A percentile compares a stretch with the other conserved stretches of the same genome.
phyloP scores from a whole-genome alignment of 192 early-diverging fungal species.

The Irineochytrium annulatum region DNA sequence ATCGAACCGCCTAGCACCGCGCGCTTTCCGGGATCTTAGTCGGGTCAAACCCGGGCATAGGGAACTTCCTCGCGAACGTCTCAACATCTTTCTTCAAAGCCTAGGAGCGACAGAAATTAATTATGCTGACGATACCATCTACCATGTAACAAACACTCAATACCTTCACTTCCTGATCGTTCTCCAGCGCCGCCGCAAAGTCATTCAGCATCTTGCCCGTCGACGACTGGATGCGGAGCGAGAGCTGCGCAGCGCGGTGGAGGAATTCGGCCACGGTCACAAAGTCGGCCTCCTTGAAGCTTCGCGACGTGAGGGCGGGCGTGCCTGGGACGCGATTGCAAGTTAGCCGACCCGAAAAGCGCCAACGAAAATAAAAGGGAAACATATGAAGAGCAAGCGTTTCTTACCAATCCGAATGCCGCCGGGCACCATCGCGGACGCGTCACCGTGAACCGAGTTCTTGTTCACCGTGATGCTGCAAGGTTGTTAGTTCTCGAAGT shows the following conservation, averaged over 20 bases:
- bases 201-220: constrained; percentile 97
- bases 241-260: constrained; percentile 89
- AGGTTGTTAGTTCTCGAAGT: not conserved
- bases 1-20: constrained; percentile 23
- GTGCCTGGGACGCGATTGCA: constrained; percentile 30
- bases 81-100: constrained; percentile 83
- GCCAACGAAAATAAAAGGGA: not conserved
- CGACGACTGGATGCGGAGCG: constrained; percentile 76
- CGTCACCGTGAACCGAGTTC: constrained; percentile 97
- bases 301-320: constrained; percentile 92
- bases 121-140: not conserved
- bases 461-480: constrained; percentile 95
- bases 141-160: constrained; percentile 19
- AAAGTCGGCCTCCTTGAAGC: constrained; percentile 96
- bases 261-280: constrained; percentile 93
- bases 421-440: constrained; percentile 91
- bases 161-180: constrained; percentile 74
- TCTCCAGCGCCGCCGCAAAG: constrained; percentile 81
- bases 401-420: constrained; percentile 87
- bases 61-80: constrained; percentile 88
- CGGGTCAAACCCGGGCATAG: constrained; percentile 93
- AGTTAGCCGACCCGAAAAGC: not conserved
- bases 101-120: constrained; percentile 8
- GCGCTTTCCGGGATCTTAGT: constrained; percentile 35
- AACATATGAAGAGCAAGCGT: not conserved